Conservation (phyloP, 805 yeast species). For the Cyberlindnera nakhonratchasimensis region DNA sequence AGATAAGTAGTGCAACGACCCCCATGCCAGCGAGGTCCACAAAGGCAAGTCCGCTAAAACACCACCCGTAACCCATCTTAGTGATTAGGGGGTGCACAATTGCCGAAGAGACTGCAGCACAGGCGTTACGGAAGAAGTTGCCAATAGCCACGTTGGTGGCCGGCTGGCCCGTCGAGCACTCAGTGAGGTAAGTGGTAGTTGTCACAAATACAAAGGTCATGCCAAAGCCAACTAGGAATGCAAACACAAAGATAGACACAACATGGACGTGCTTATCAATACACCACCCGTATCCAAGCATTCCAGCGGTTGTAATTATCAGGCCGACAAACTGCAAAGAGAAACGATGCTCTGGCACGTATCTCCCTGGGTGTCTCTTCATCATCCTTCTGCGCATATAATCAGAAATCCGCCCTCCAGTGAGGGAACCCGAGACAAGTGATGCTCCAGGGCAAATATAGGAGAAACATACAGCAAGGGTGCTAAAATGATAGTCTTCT, state of each 20-base stretch:
- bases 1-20: slow-evolving; percentile 16
- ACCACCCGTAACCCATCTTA: slow-evolving; percentile 49
- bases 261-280: slow-evolving; percentile 37
- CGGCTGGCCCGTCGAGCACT: slow-evolving; percentile 45
- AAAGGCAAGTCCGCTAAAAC: slow-evolving; percentile 49
- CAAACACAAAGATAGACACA: slow-evolving; percentile 39
- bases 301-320: slow-evolving; percentile 39
- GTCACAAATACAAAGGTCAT: slow-evolving; percentile 54
- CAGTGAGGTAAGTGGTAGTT: slow-evolving; percentile 51
- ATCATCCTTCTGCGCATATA: slow-evolving; percentile 28
- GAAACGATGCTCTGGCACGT: slow-evolving; percentile 46
- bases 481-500: slow-evolving; percentile 34
- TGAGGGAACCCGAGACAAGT: slow-evolving; percentile 44
- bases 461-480: slow-evolving; percentile 39
- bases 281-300: slow-evolving; percentile 53
- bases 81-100: slow-evolving; percentile 35
- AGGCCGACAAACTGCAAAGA: slow-evolving; percentile 43
- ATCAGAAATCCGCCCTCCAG: slow-evolving; percentile 49
- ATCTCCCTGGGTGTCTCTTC: slow-evolving; percentile 12
- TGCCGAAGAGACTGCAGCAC: slow-evolving; percentile 52
- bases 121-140: slow-evolving; percentile 48
- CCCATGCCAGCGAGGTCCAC: slow-evolving; percentile 27
- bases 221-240: slow-evolving; percentile 48
- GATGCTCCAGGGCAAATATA: slow-evolving; percentile 54
- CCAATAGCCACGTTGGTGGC: slow-evolving; percentile 53